Base-by-base conservation (phyloP, 495 filamentous ascomycete genomes). In the Apiosordaria backusii region DNA sequence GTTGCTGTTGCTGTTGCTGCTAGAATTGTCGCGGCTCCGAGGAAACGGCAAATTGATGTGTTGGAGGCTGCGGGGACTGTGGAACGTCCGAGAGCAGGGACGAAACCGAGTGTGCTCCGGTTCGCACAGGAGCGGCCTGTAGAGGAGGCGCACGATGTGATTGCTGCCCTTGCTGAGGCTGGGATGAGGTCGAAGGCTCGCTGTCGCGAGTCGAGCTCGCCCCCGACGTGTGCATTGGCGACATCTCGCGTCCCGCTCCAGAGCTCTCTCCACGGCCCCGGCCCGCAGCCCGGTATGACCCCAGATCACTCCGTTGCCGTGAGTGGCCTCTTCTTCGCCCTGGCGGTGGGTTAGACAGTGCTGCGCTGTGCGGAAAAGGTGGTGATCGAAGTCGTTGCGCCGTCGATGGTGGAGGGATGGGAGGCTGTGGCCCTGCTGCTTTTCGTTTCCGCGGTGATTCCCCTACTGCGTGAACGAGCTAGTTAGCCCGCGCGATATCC, bases 361-460 rank as follows among this genome's bases (percentile, higher is more conserved):
- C 83, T 45, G 84, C 82, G 19, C 86, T 81, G 15, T 86, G 83
- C 35, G 85, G 86, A 68, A 85, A 83, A 15, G 83, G 80, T 4
- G 85, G 83, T 57, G 85, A 86, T 64, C 84, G 81, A 57, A 82
- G 82, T 58, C 82, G 83, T 22, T 81, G 77, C 61, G 83, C 78
- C 53, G 68, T 62, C 65, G 77, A 83, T 67, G 87, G 85, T 52
- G 85, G 81, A 63, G 86, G 87, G 25, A 80, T 80, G 22, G 85
- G 68, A 67, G 82, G 82, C 65, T 89, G 88, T 19, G 83, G 81
- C 65, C 87, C 87, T 70, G 84, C 83, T 55, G 87, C 87, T 78
- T 92, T 92, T 69, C 89, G 84, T 74, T 91, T 91, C 72, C 88
- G 88, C 19, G 90, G 89, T 45, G 89, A 91, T 76, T 86, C 83